These are phyloP conservation scores for Leccinum pachyderme DNA, from an alignment of 1,284 basidiomycete genomes.

Conservation along the genomic window DNA sequence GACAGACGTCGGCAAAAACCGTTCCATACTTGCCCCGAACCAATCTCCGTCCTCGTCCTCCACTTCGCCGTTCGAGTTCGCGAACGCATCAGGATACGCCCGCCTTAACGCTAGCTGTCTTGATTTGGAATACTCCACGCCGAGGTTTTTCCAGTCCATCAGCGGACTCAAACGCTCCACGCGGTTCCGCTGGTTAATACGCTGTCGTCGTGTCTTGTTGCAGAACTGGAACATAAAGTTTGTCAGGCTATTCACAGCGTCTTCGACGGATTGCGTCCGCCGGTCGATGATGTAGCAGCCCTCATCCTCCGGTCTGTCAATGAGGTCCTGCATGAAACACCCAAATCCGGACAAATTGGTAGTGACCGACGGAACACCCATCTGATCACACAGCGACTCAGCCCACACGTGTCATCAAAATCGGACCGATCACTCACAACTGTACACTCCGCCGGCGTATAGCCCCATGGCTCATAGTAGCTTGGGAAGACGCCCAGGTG, in stretches of 20 bases:
- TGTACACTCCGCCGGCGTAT: constrained; percentile 83
- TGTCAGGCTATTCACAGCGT: constrained; percentile 79
- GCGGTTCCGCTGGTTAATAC: constrained; percentile 97
- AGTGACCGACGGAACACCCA: constrained; percentile 97
- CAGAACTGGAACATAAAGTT: constrained; percentile 80
- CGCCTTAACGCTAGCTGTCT: constrained; percentile 89
- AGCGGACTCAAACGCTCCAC: constrained; percentile 92
- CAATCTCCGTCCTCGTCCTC: constrained; percentile 46
- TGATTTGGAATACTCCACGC: constrained; percentile 95
- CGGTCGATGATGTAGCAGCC: constrained; percentile 97
- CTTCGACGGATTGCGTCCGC: constrained; percentile 86
- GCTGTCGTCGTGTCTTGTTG: constrained; percentile 89
- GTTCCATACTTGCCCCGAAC: constrained; percentile 53
- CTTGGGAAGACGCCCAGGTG: constrained; percentile 98
- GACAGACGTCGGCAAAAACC: constrained; percentile 71
- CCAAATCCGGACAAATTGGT: constrained; percentile 98
- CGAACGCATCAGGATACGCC: constrained; percentile 95
- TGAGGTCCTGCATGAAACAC: constrained; percentile 99
- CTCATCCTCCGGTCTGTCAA: constrained; percentile 84
- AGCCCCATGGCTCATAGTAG: constrained; percentile 95
- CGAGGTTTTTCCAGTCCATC: constrained; percentile 97
- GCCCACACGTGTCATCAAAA: constrained; percentile 7
- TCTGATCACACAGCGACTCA: constrained; percentile 47
- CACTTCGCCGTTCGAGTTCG: constrained; percentile 50
- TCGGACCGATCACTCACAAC: constrained; percentile 50